phyloP scores from a whole-genome alignment of 1,284 basidiomycete species.

The Ganoderma boninense region DNA sequence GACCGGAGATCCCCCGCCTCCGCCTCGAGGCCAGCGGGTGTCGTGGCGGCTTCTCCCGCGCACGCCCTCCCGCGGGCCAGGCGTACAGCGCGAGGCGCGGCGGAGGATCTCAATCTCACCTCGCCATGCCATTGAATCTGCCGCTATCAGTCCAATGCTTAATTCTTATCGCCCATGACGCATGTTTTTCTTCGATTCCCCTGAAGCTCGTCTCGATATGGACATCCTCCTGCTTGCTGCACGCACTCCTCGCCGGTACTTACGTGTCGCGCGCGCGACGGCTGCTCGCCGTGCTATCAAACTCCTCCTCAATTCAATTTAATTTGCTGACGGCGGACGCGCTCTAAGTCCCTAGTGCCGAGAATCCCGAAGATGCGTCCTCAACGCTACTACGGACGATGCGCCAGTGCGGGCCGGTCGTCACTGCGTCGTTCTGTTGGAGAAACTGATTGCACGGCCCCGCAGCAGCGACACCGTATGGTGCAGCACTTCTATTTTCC shows the following conservation, averaged over 20 bases:
- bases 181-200: neutral
- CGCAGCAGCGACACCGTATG: neutral
- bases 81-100: conserved; percentile 2
- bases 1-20: neutral
- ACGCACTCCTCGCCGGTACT: neutral
- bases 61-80: conserved; percentile 7
- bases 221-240: conserved; percentile 2
- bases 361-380: neutral
- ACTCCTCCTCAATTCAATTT: neutral
- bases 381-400: neutral
- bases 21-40: conserved; percentile 15
- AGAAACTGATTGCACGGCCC: neutral
- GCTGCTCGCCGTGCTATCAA: neutral
- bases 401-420: neutral
- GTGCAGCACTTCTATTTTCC: neutral
- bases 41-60: conserved; percentile 19
- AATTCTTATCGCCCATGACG: conserved; percentile 7
- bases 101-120: conserved; percentile 3
- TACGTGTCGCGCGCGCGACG: neutral
- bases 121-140: neutral
- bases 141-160: neutral
- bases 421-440: neutral
- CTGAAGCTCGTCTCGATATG: conserved; percentile 1
- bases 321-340: neutral
- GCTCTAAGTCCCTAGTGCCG: neutral